These are phyloP conservation scores for Euphrasia arctica DNA, from an alignment of 305 asterid genomes.

Conservation along the genomic window DNA sequence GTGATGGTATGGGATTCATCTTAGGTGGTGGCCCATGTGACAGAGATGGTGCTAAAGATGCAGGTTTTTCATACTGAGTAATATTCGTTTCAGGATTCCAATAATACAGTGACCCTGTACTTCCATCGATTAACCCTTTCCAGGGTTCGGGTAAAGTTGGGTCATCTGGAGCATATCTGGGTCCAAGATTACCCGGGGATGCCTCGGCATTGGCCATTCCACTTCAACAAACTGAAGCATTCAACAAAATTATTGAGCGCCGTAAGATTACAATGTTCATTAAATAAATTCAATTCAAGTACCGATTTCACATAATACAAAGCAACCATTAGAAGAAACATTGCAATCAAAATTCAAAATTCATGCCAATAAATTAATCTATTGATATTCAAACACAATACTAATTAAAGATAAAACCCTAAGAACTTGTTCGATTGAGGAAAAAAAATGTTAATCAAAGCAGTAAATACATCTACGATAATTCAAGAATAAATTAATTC, in stretches of 20 bases:
- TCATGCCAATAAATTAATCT: neutral
- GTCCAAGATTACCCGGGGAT: slow-evolving; percentile 55
- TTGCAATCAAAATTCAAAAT: slow-evolving; percentile 4
- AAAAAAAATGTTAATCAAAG: too few species aligned
- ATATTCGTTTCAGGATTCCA: slow-evolving; percentile 96
- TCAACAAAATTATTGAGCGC: slow-evolving; percentile 16
- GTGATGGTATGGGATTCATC: slow-evolving; percentile 63
- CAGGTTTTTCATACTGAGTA: slow-evolving; percentile 85
- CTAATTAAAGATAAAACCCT: neutral
- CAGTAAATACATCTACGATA: too few species aligned
- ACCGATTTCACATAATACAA: slow-evolving; percentile 2
- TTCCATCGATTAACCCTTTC: slow-evolving; percentile 93
- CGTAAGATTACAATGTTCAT: neutral
- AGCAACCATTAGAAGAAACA: neutral
- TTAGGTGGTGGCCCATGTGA: slow-evolving; percentile 72
- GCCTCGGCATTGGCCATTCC: slow-evolving; percentile 72
- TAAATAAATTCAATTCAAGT: slow-evolving; percentile 5
- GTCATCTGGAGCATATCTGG: slow-evolving; percentile 93
- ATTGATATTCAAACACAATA: slow-evolving; percentile 11
- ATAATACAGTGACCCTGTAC: slow-evolving; percentile 61
- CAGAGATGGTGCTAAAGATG: slow-evolving; percentile 62
- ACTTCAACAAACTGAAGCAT: slow-evolving; percentile 29
- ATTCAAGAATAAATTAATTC: neutral
- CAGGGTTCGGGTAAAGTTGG: slow-evolving; percentile 93
- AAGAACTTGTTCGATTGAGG: too few species aligned